Percentiles rank a stretch among this genome's conserved stretches.
Evolutionary conservation across 805 yeast genomes (phyloP).

Genomic region (Cyberlindnera samutprakarnensis): DNA sequence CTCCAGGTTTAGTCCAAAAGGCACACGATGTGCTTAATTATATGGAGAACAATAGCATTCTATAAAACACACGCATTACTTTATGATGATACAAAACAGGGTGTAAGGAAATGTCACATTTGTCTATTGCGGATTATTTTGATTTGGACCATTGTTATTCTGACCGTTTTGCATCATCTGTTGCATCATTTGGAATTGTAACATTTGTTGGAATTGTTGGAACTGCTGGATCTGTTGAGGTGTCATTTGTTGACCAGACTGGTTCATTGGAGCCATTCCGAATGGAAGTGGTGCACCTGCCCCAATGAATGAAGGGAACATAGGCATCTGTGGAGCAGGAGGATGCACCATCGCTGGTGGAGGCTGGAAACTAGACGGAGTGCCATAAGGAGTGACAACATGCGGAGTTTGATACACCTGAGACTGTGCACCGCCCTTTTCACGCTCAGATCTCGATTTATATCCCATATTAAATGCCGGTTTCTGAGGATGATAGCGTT

Average conservation of each 20-base stretch:
- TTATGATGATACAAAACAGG: not conserved
- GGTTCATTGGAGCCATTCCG: slow-evolving; percentile 3
- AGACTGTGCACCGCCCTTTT: slow-evolving; percentile 2
- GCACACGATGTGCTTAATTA: slow-evolving; percentile 7
- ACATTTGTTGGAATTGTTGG: slow-evolving; percentile 24
- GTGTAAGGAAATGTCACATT: not conserved
- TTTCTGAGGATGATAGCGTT: slow-evolving; percentile 1
- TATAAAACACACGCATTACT: slow-evolving; percentile 2
- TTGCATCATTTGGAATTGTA: slow-evolving; percentile 23
- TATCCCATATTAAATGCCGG: slow-evolving; percentile 7
- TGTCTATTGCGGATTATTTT: slow-evolving; percentile 3
- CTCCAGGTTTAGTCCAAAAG: slow-evolving; percentile 28
- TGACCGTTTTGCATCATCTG: slow-evolving; percentile 12
- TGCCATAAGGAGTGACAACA: slow-evolving; percentile 1
- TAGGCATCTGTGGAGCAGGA: slow-evolving; percentile 3
- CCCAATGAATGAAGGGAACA: too few relatives aligned
- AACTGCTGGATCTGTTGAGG: slow-evolving; percentile 19
- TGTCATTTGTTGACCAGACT: slow-evolving; percentile 4
- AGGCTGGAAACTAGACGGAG: slow-evolving; percentile 14
- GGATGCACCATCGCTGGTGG: slow-evolving; percentile 10
- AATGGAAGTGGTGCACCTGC: slow-evolving; percentile 9
- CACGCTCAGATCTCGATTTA: slow-evolving; percentile 22
- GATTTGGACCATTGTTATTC: slow-evolving; percentile 13
- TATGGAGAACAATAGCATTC: slow-evolving; percentile 4
- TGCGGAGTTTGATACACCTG: slow-evolving; percentile 7